Conservation (phyloP, 2,329 filamentous ascomycete genomes). For the Colletotrichum sp. region DNA sequence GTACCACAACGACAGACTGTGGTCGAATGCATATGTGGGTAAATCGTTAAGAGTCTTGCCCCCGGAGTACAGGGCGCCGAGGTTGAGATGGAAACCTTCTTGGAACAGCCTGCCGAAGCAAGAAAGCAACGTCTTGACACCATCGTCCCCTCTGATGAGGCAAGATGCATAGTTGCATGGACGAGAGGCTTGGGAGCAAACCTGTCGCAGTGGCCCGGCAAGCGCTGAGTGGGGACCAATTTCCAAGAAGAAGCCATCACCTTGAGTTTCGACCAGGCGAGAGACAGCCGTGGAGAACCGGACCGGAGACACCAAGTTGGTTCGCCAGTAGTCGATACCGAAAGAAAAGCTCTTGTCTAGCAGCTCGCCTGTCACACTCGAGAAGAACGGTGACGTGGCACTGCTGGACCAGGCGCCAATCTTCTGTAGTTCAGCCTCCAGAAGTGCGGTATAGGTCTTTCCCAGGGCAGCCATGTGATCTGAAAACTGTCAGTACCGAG, state of each 20-base stretch:
- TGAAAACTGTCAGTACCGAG: background rate
- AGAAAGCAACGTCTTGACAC: background rate
- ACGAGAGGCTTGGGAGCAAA: background rate
- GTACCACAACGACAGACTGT: background rate
- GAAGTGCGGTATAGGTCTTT: background rate
- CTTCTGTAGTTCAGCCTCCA: background rate
- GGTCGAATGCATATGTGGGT: background rate
- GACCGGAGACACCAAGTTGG: background rate
- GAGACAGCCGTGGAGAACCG: background rate
- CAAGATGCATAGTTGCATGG: background rate
- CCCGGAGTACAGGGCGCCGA: background rate
- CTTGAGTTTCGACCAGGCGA: background rate
- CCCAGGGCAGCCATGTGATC: background rate
- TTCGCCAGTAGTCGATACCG: background rate
- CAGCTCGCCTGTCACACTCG: conserved; percentile 31
- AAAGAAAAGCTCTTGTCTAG: conserved; percentile 1
- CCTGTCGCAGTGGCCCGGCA: background rate
- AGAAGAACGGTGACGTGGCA: background rate
- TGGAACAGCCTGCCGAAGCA: background rate
- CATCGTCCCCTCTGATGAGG: background rate
- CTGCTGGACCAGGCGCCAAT: background rate
- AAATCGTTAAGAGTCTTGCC: background rate
- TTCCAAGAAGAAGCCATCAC: background rate
- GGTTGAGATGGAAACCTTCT: background rate
- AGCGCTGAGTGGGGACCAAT: background rate